These are phyloP conservation scores for Penicillium sclerotigenum DNA, from an alignment of 2,329 filamentous ascomycete genomes.

Conservation along the genomic window DNA sequence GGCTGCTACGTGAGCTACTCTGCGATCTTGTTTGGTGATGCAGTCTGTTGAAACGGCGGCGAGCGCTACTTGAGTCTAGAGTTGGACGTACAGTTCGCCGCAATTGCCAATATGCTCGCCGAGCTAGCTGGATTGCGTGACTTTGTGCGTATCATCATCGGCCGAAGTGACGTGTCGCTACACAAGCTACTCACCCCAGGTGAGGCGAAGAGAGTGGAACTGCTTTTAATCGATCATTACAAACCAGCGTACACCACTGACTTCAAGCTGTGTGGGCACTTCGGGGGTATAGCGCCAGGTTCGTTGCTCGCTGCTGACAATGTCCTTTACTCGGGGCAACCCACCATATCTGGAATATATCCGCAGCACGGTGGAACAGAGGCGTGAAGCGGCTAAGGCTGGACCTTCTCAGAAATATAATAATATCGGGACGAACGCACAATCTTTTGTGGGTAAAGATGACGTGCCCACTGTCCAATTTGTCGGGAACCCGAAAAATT, in stretches of 20 bases:
- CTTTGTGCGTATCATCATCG: slow-evolving; percentile 68
- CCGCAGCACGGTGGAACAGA: slow-evolving; percentile 60
- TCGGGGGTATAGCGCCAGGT: slow-evolving; percentile 61
- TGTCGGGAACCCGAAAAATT: slow-evolving; percentile 51
- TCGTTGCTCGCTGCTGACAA: slow-evolving; percentile 44
- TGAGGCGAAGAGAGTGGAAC: slow-evolving; percentile 53
- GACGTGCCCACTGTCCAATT: slow-evolving; percentile 18
- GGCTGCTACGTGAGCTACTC: slow-evolving; percentile 83
- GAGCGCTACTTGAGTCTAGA: slow-evolving; percentile 69
- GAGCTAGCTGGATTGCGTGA: slow-evolving; percentile 70
- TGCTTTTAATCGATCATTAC: slow-evolving; percentile 77
- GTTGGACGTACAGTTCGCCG: slow-evolving; percentile 69
- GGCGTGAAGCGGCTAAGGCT: slow-evolving; percentile 44
- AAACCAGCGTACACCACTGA: slow-evolving; percentile 73
- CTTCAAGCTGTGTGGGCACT: slow-evolving; percentile 70
- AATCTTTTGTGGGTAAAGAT: slow-evolving; percentile 21
- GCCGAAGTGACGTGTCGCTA: slow-evolving; percentile 64
- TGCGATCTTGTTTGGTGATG: slow-evolving; percentile 69
- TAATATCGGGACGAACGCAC: slow-evolving; percentile 14
- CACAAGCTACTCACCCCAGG: slow-evolving; percentile 56
- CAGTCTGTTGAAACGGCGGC: slow-evolving; percentile 62
- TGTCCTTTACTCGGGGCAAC: slow-evolving; percentile 43
- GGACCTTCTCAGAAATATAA: slow-evolving; percentile 19
- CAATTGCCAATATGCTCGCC: slow-evolving; percentile 65
- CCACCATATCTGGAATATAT: slow-evolving; percentile 60